Percentiles rank a stretch among this genome's conserved stretches.
These are phyloP conservation scores for Moesziomyces sp. DNA, from an alignment of 1,284 basidiomycete genomes.

Conservation along the genomic window DNA sequence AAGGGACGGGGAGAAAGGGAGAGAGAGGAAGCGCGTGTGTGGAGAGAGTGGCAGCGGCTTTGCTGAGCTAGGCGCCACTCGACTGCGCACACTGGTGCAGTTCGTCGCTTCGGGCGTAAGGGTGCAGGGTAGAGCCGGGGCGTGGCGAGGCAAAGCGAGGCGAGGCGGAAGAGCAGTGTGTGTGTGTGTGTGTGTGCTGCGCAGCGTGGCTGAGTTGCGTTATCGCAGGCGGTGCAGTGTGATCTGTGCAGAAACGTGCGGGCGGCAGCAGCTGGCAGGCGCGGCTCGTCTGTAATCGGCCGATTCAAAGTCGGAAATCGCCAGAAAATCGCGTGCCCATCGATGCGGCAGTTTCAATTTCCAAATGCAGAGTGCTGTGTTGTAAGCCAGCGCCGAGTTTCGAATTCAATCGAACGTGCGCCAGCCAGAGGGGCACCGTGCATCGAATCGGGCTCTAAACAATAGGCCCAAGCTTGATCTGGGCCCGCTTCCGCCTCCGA, in stretches of 20 bases:
- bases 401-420: not conserved
- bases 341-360: not conserved
- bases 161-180: not conserved
- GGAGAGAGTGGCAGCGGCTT: not conserved
- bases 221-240: conserved; percentile 4
- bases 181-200: not conserved
- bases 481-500: too few species aligned
- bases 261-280: too few species aligned
- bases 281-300: conserved; percentile 6
- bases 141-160: conserved; percentile 6
- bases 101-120: conserved; percentile 7
- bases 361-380: not conserved
- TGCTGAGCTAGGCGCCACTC: conserved; percentile 15
- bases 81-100: conserved; percentile 9
- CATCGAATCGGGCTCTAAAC: not conserved
- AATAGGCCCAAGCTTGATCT: not conserved
- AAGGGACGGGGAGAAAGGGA: too few species aligned
- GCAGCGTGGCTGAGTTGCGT: not conserved
- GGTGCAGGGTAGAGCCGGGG: conserved; percentile 1
- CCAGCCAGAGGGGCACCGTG: not conserved
- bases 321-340: conserved; percentile 1
- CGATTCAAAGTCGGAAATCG: conserved; percentile 1
- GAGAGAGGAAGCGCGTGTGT: too few species aligned
- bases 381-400: not conserved
- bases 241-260: not conserved